Evolutionary conservation across 75 land plant genomes (phyloP), one percentile per base, ranked within the genome.

Genomic region (Cryptomeria japonica): DNA sequence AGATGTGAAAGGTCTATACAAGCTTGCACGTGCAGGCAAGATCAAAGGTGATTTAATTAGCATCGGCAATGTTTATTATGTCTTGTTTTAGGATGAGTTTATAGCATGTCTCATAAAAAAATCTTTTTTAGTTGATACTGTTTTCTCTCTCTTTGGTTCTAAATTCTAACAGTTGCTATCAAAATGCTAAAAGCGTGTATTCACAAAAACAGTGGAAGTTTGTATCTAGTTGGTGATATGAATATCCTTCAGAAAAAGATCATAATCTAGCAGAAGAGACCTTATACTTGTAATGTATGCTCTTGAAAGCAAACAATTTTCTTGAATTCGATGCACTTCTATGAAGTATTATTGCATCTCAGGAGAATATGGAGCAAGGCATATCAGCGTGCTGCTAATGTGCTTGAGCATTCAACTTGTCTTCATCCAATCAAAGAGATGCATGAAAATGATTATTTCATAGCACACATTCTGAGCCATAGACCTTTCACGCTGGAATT

Each of bases 21-120:
- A 97, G 90, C 98, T 97, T 88, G 98, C 99, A 1, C 95, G 99
- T 61, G 97, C 94, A 11, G 99, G 99, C 68, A 96, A 96, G 80
- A 95, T 97, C 58, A 94, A 92, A 94, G 97, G 98, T 92, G 80
- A 31, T 72, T 44, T 44, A 7, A 42, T 80, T 80, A 42, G 14
- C 19, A n/a, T 37, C 44, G 38, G 25, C 58, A 11, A 37, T 56
- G 28, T 85, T n/a, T 64, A 38, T 37, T 18, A 47, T 85, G 73
- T 53, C 77, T 38, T 85, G 37, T 85, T 18, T 1, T 22, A 85
- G 38, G 18, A 47, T 19, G 31, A 32, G 38, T 32, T 85, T 6
- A 80, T 83, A 72, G 25, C 36, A 55, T 28, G 28, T 34, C 37
- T 86, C 34, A 70, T n/a, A 86, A 25, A 82, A 36, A 10, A 31